Conservation (phyloP, 2,329 filamentous ascomycete genomes). For the Dissoconium aciculare region DNA sequence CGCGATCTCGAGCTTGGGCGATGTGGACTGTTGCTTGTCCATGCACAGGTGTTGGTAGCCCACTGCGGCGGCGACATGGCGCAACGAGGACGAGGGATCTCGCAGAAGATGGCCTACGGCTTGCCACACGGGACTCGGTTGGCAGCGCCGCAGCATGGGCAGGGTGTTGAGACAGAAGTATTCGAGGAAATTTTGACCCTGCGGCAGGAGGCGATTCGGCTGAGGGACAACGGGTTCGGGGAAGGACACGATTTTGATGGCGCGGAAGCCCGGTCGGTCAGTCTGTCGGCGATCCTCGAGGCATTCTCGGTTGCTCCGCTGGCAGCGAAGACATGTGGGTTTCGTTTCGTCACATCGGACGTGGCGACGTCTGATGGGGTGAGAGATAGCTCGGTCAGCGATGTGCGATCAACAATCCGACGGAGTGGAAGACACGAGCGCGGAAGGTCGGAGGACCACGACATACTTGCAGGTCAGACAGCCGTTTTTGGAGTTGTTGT, state of each 20-base stretch:
- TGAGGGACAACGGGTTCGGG: neutral
- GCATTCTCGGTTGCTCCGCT: neutral
- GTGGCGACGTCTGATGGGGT: neutral
- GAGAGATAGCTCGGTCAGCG: too few relatives aligned
- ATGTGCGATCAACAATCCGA: too few relatives aligned
- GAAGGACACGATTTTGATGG: neutral
- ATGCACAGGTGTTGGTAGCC: constrained; percentile 1
- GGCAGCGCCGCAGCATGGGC: neutral
- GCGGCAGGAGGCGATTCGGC: neutral
- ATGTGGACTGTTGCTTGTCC: neutral
- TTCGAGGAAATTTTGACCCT: neutral
- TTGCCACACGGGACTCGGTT: neutral
- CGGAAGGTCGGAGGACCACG: too few relatives aligned
- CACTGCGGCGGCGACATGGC: neutral
- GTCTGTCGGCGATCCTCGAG: neutral
- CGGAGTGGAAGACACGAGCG: too few relatives aligned
- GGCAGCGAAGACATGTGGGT: neutral
- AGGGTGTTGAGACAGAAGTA: neutral
- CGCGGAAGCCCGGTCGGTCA: neutral
- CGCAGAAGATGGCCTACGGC: neutral
- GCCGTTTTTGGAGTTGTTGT: constrained; percentile 1
- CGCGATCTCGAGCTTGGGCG: neutral
- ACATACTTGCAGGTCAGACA: neutral
- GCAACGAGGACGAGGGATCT: neutral
- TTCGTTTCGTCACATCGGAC: constrained; percentile 1